Evolutionary conservation across 345 rosid species (phyloP).

Genomic region (Streptanthus diversifolius): DNA sequence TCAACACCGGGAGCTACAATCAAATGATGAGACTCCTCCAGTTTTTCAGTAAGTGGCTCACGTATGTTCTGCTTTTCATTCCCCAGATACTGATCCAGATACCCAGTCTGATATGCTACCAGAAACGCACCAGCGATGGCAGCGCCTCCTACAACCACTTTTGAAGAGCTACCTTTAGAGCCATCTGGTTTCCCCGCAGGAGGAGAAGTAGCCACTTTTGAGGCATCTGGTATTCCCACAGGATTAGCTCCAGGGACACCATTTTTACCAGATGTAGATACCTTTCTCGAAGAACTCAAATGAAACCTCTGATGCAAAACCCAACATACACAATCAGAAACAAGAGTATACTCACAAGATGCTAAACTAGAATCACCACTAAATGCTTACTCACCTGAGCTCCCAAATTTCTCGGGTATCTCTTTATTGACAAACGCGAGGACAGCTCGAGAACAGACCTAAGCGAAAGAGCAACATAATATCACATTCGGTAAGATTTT

Average conservation of each 20-base stretch:
- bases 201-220: slow-evolving; percentile 9
- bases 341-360: background rate
- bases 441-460: slow-evolving; percentile 73
- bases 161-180: slow-evolving; percentile 40
- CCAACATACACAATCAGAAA: slow-evolving; percentile 17
- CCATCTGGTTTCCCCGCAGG: slow-evolving; percentile 43
- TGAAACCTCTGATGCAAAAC: slow-evolving; percentile 38
- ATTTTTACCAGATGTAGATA: slow-evolving; percentile 46
- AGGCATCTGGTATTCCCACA: slow-evolving; percentile 24
- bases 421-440: slow-evolving; percentile 43
- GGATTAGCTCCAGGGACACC: slow-evolving; percentile 42
- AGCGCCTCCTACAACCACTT: slow-evolving; percentile 48
- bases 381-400: slow-evolving; percentile 42
- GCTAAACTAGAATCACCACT: background rate
- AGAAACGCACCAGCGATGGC: slow-evolving; percentile 46
- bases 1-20: slow-evolving; percentile 27
- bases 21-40: slow-evolving; percentile 33
- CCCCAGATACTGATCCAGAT: slow-evolving; percentile 49
- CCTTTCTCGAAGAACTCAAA: slow-evolving; percentile 47
- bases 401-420: slow-evolving; percentile 44
- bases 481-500: slow-evolving; percentile 2
- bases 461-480: background rate
- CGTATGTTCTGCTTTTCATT: slow-evolving; percentile 32
- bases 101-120: slow-evolving; percentile 57
- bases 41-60: slow-evolving; percentile 20